Evolutionary conservation across 805 yeast genomes (phyloP).

Genomic region (Spathaspora passalidarum): DNA sequence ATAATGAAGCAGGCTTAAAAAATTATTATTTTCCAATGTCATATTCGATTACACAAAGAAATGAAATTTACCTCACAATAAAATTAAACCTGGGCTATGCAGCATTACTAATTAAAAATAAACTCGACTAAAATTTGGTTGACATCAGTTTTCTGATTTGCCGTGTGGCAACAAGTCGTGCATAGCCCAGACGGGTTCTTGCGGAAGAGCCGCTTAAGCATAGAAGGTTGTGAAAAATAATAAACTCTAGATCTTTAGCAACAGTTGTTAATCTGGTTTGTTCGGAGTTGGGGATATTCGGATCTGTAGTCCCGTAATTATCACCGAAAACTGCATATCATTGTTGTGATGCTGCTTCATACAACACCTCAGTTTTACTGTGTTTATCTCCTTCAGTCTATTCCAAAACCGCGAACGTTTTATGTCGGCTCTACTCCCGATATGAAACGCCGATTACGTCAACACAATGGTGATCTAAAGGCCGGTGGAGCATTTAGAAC

Average conservation of each 20-base stretch:
- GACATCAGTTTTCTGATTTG: too few species aligned
- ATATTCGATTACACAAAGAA: too few species aligned
- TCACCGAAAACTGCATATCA: background rate
- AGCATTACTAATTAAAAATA: too few species aligned
- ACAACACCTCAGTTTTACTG: slow-evolving; percentile 48
- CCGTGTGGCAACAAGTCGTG: too few species aligned
- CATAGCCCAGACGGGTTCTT: background rate
- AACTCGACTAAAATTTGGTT: too few species aligned
- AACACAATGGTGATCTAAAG: slow-evolving; percentile 69
- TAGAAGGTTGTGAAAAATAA: background rate
- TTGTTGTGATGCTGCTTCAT: background rate
- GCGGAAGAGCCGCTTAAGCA: background rate
- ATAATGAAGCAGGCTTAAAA: too few species aligned
- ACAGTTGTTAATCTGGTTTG: too few species aligned
- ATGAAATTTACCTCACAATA: too few species aligned
- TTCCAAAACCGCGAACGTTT: slow-evolving; percentile 53
- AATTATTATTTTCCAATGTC: too few species aligned
- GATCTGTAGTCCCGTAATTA: too few species aligned
- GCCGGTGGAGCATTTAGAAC: slow-evolving; percentile 73
- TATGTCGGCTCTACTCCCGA: slow-evolving; percentile 84
- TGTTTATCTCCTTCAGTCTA: slow-evolving; percentile 66
- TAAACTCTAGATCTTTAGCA: background rate
- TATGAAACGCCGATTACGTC: slow-evolving; percentile 63
- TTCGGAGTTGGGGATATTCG: too few species aligned
- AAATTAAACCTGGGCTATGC: too few species aligned